These are phyloP conservation scores for Boletales sp. DNA, from an alignment of 768 basidiomycete species.

Conservation along the genomic window DNA sequence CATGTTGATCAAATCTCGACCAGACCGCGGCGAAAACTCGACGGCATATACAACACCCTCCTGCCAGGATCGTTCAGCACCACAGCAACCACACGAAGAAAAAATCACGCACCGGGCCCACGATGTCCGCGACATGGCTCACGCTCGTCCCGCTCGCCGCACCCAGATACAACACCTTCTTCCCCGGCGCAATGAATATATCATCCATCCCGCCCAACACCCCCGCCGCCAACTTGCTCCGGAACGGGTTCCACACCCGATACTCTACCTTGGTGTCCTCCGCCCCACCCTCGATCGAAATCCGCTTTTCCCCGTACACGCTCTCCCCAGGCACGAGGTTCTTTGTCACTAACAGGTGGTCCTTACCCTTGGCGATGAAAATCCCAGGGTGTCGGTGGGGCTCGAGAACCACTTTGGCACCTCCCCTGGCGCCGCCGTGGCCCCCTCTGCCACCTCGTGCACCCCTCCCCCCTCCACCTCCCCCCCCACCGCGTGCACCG, in stretches of 20 bases:
- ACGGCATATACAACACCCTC: too few species aligned
- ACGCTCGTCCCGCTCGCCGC: conserved; percentile 99
- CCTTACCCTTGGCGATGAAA: conserved; percentile 97
- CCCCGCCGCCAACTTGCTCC: conserved; percentile 94
- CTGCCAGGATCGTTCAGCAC: conserved; percentile 34
- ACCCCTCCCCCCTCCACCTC: conserved; percentile 36
- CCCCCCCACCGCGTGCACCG: too few species aligned
- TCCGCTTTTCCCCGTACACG: conserved; percentile 98
- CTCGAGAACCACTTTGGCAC: conserved; percentile 87
- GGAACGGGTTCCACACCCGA: conserved; percentile 99
- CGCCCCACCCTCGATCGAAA: conserved; percentile 72
- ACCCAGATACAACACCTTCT: conserved; percentile 96
- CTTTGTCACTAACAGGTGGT: conserved; percentile 94
- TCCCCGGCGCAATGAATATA: conserved; percentile 89
- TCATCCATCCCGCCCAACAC: conserved; percentile 93
- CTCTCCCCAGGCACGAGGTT: conserved; percentile 97
- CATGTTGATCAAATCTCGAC: conserved; percentile 98
- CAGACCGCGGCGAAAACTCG: conserved; percentile 95
- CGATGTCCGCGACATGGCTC: conserved; percentile 97
- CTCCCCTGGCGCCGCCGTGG: conserved; percentile 74
- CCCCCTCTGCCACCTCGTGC: conserved; percentile 55
- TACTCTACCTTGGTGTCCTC: conserved; percentile 92
- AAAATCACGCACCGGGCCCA: conserved; percentile 73
- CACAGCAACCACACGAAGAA: conserved; percentile 4
- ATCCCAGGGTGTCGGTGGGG: conserved; percentile 93